Base-by-base conservation (phyloP, 805 yeast species). In the Monosporozyma servazzii region DNA sequence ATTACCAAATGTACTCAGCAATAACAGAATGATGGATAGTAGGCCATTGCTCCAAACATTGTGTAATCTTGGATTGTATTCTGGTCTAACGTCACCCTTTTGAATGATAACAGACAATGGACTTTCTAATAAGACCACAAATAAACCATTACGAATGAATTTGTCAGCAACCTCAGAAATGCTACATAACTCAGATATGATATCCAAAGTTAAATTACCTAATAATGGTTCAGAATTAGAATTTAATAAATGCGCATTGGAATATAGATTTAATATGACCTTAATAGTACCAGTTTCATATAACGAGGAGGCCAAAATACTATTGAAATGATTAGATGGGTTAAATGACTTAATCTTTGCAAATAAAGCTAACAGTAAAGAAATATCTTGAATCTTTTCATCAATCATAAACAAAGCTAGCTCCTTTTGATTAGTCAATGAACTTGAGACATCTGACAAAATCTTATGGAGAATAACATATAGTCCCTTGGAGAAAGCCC, bases 31-130 rank as follows among this genome's bases (percentile, higher is more conserved):
- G 5, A 87, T 78, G 0, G 93, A 82, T 30, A 90, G 71, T 17
- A 90, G 68, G 1, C 96, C 96, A 59, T 83, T 81, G n/a, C 81
- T 77, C 97, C 97, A 90, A n/a, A 86, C 71, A 49, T 78, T 75
- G 64, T 89, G 91, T 53, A 86, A 67, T 47, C 78, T 76, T 0
- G 86, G 76, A 3, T 78, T 65, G 0, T 68, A 60, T 39, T 73
- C 74, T 2, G 86, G 76, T 13, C 74, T 70, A 2, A 87, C 67
- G 7, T 76, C 76, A 0, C 95, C 96, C 4, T 75, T 71, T 61
- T 84, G 88, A 41, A 90, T 79, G 1, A 74, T 73, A 25, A 74
- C 67, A 0, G 95, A 84, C 1, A 87, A 74, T 5, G 89, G 82
- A 51, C 93, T 82, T 58, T 88, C 95, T 3, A 82, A 75, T 41